Conservation (phyloP, 495 filamentous ascomycete species). For the Annulohypoxylon nitens region DNA sequence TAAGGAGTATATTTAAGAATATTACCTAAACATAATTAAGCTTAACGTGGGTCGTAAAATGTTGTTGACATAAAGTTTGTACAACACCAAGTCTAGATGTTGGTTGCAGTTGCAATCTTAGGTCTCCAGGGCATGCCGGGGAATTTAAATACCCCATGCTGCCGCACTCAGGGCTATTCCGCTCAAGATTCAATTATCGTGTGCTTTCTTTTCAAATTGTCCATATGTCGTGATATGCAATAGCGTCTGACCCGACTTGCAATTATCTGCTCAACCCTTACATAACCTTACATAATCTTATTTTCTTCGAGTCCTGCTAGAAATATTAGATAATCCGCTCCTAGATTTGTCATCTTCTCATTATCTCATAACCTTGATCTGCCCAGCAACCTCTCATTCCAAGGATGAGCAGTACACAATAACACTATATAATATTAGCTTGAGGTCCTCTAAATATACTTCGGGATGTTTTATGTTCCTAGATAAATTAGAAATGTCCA, state of each 20-base stretch:
- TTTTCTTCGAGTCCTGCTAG: too few species aligned
- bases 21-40: neutral
- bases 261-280: neutral
- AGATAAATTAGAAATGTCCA: too few species aligned
- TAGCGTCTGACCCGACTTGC: neutral
- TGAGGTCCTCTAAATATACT: too few species aligned
- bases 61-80: conserved; percentile 4
- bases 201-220: neutral
- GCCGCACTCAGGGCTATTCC: neutral
- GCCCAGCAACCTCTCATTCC: too few species aligned
- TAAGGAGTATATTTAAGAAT: neutral
- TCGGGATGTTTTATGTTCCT: too few species aligned
- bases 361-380: too few species aligned
- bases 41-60: neutral
- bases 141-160: neutral
- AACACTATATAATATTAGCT: too few species aligned
- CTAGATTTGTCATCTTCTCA: too few species aligned
- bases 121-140: neutral
- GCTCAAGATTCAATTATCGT: neutral
- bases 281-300: too few species aligned
- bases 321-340: too few species aligned
- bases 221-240: neutral
- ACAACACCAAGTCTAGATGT: neutral
- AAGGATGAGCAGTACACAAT: too few species aligned
- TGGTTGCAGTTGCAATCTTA: conserved; percentile 8